These are phyloP conservation scores for Rusavskia elegans DNA, from an alignment of 495 filamentous ascomycete species.

Conservation along the genomic window DNA sequence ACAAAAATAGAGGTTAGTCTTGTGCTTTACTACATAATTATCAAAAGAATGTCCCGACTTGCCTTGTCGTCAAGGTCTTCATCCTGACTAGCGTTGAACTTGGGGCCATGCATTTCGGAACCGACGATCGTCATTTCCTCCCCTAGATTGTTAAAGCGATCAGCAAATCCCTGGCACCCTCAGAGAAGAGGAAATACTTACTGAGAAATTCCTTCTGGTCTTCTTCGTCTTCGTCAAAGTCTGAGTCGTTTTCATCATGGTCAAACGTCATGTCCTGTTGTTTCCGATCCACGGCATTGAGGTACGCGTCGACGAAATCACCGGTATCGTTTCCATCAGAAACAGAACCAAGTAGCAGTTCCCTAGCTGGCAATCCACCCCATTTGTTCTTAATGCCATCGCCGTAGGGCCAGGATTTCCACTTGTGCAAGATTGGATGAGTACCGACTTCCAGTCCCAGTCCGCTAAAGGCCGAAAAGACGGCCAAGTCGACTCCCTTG, in stretches of 20 bases:
- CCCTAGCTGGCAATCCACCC: background rate
- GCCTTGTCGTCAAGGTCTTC: background rate
- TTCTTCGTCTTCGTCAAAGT: too few species aligned
- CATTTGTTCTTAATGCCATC: background rate
- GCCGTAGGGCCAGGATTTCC: background rate
- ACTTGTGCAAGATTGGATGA: background rate
- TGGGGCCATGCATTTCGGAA: background rate
- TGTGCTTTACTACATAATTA: background rate
- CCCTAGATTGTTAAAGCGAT: background rate
- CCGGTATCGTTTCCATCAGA: background rate
- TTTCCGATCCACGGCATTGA: too few species aligned
- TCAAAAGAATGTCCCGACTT: background rate
- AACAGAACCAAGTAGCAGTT: background rate
- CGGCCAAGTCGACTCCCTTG: constrained; percentile 15
- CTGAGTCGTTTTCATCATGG: too few species aligned
- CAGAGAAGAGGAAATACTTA: too few species aligned
- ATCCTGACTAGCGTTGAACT: background rate
- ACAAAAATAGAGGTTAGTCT: background rate
- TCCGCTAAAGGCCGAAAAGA: constrained; percentile 3
- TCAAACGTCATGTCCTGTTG: too few species aligned
- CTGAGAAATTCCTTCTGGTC: too few species aligned
- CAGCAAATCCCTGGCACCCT: too few species aligned
- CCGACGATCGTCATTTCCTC: background rate
- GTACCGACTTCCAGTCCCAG: background rate
- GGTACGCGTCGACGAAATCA: background rate